Base-by-base conservation (phyloP, 371 early-diverging fungal species). In the Mucor velutinosus region DNA sequence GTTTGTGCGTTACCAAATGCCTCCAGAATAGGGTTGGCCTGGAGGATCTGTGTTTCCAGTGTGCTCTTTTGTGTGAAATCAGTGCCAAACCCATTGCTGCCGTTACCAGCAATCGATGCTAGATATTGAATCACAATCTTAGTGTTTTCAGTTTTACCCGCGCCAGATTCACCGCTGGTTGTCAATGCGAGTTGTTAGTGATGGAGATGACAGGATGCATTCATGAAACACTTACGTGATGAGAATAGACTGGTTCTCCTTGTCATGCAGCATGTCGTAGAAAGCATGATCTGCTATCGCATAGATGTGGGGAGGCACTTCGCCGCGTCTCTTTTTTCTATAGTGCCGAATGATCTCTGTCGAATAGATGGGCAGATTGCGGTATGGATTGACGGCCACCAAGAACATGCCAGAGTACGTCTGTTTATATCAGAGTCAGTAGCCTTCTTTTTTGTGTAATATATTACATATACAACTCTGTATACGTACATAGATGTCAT, bases 71-170 rank as follows among this genome's bases (percentile, higher is more conserved):
- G 67, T 23, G 63, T 4, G 33, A 73, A 76, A 45, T 75, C 62
- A 65, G 82, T 66, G 55, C 66, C 56, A 56, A 64, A 70, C 7
- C 65, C 70, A 66, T 77, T 61, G 71, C 68, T 71, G 10, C 69
- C 64, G 45, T 89, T 88, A 30, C 90, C 83, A 7, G 97, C 97
- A 43, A 97, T 91, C 1, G 93, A 87, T 0, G 99, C 93, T 58
- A 99, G 82, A 83, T 99, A 99, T 77, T 99, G 97, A 63, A 99
- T 99, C 23, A 99, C 98, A 67, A 97, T 97, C 75, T 99, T 99
- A n/a, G 99, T 99, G 81, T 99, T 99, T 82, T 99, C 99, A n/a
- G 99, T 99, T 82, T 99, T 99, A 53, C 99, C 99, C 27, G 99
- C 99, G 56, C 99, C 99, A 23, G 99, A 98, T 85, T 99, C 99